Evolutionary conservation across 148 eudicot genomes (phyloP), one percentile per base, ranked within the genome.

Genomic region (Heliamphora exappendiculata): DNA sequence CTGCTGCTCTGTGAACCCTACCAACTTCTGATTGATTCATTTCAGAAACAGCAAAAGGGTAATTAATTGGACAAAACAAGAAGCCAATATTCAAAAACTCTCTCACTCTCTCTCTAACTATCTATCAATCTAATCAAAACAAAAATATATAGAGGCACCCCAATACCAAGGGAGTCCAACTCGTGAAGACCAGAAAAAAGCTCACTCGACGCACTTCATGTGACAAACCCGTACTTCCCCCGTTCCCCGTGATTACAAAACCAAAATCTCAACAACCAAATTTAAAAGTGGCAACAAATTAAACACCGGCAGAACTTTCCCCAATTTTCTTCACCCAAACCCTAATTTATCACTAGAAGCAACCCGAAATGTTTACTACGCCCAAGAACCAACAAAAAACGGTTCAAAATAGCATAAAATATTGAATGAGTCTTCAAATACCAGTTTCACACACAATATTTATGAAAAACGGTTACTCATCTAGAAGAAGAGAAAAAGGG

Each of bases 11-110:
- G 50, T 76, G 70, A 28, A 82, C 89, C 78, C 78, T 74, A 70
- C 68, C 79, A 73, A 78, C 85, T 44, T 77, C 84, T 80, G 81
- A 81, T 49, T 82, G 85, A 81, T 84, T 82, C 98, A 93, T 91
- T 76, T 85, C 75, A 77, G 65, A 42, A 54, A 63, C 71, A 49
- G 66, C 54, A 66, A 72, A 19, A 13, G 26, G 76, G 36, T 58
- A 55, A 72, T 45, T 37, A 75, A 51, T 65, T 79, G 29, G 5
- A 31, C 13, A 29, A 53, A 75, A 34, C 34, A 65, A n/a, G 8
- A 22, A 31, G 55, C 0, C 45, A 55, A 41, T 1, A 10, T 1
- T 42, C 53, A n/a, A 33, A 13, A 14, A 7, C 9, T 19, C 76
- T 50, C 39, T 50, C 22, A 67, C 53, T 65, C 73, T 57, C 76